Percentiles rank a stretch among this genome's conserved stretches.
These are phyloP conservation scores for Phenoliferia sp. DNA, from an alignment of 1,284 basidiomycete species.

Conservation along the genomic window DNA sequence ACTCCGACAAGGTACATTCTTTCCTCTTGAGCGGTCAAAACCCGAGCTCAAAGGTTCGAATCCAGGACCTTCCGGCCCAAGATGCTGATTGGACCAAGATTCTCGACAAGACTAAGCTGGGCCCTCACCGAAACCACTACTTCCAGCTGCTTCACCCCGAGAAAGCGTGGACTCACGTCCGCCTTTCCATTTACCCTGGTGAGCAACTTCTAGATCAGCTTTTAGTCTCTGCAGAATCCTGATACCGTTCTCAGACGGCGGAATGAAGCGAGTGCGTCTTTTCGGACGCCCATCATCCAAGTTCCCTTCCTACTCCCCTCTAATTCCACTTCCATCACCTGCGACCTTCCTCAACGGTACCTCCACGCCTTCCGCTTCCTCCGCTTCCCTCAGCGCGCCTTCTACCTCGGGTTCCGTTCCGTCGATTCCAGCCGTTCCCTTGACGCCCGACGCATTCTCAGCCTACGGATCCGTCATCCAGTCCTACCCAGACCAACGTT, in stretches of 20 bases:
- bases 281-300: constrained; percentile 58
- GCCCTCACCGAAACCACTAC: constrained; percentile 84
- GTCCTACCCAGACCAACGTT: constrained; percentile 65
- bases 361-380: constrained; percentile 13
- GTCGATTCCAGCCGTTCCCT: constrained; percentile 61
- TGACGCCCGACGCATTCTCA: constrained; percentile 75
- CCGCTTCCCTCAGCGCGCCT: constrained; percentile 23
- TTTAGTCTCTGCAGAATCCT: no score
- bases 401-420: constrained; percentile 30
- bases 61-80: constrained; percentile 41
- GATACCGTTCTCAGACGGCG: constrained; percentile 60
- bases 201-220: no score
- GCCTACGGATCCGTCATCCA: constrained; percentile 82
- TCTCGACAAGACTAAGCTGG: constrained; percentile 70
- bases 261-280: constrained; percentile 84
- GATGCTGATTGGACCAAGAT: constrained; percentile 63
- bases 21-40: neutral
- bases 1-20: constrained; percentile 48
- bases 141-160: constrained; percentile 61
- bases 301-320: constrained; percentile 23
- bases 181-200: constrained; percentile 78
- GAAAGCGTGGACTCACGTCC: constrained; percentile 71
- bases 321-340: constrained; percentile 22
- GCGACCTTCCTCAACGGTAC: constrained; percentile 26
- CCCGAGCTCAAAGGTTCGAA: neutral